Conservation (phyloP, 169 alveolate species). For the Plasmodium vivax region DNA sequence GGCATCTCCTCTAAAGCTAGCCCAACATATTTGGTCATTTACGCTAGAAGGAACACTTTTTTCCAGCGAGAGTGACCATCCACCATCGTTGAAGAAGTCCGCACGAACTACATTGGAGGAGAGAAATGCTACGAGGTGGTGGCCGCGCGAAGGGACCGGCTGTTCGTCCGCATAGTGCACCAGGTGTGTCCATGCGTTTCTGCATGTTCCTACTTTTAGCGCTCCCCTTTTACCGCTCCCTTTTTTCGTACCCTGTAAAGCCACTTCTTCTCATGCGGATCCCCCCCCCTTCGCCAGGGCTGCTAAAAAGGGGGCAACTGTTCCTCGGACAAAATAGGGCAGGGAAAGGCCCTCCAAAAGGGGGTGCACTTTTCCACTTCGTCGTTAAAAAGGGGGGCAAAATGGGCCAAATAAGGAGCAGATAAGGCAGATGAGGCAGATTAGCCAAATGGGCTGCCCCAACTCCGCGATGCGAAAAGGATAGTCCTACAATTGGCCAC, state of each 20-base stretch:
- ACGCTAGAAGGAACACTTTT: background rate
- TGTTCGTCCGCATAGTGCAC: background rate
- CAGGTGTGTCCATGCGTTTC: background rate
- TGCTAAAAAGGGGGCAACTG: background rate
- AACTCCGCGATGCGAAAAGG: background rate
- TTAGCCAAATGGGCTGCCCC: background rate
- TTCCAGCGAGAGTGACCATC: background rate
- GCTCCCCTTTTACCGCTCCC: background rate
- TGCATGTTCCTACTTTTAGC: background rate
- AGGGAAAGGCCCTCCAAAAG: background rate
- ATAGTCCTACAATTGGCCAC: background rate
- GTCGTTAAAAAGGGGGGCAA: background rate
- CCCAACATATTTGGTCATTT: background rate
- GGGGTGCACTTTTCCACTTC: background rate
- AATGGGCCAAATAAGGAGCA: too few species aligned
- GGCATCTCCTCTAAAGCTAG: background rate
- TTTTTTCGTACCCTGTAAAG: background rate
- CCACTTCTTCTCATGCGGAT: background rate
- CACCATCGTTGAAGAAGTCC: background rate
- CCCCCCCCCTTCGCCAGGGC: background rate
- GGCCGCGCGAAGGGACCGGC: background rate
- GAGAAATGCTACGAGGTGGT: too few species aligned
- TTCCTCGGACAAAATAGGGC: background rate
- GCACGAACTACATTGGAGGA: background rate
- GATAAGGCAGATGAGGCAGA: too few species aligned